These are phyloP conservation scores for Claviceps fusiformis DNA, from an alignment of 2,329 filamentous ascomycete genomes.

Conservation along the genomic window DNA sequence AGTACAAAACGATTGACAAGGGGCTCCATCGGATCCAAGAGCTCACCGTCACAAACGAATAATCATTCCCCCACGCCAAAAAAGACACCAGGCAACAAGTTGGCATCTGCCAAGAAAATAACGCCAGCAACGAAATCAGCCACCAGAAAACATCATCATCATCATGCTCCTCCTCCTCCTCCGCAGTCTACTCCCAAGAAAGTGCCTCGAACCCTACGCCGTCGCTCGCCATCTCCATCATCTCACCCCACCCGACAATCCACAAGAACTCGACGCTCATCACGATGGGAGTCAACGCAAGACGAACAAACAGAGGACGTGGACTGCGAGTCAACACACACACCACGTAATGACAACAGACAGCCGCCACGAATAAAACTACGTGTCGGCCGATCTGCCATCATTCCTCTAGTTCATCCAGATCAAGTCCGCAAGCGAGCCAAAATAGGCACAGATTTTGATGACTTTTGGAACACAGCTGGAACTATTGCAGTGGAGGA, in stretches of 20 bases:
- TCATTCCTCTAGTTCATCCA: conserved; percentile 46
- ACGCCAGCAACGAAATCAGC: conserved; percentile 17
- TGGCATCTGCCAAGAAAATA: conserved; percentile 13
- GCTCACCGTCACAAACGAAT: conserved; percentile 19
- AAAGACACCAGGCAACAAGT: conserved; percentile 16
- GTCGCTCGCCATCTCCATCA: conserved; percentile 28
- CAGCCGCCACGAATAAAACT: conserved; percentile 35
- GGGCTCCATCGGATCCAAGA: conserved; percentile 18
- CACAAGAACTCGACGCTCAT: conserved; percentile 28
- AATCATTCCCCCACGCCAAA: conserved; percentile 16
- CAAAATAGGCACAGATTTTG: conserved; percentile 39
- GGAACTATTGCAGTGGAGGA: conserved; percentile 40
- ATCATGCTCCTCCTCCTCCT: neutral
- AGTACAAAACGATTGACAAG: conserved; percentile 39
- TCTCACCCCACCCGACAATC: conserved; percentile 26
- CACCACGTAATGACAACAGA: conserved; percentile 11
- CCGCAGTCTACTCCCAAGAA: conserved; percentile 13
- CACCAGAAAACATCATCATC: conserved; percentile 13
- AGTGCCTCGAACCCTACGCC: conserved; percentile 21
- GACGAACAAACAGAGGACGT: conserved; percentile 8
- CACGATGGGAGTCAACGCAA: conserved; percentile 22
- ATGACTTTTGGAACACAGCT: conserved; percentile 42
- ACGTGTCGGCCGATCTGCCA: conserved; percentile 23
- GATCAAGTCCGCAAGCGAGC: conserved; percentile 40
- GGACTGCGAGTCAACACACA: conserved; percentile 7